Evolutionary conservation across 2,329 filamentous ascomycete genomes (phyloP).

Genomic region (Ophioceras dolichostomum): DNA sequence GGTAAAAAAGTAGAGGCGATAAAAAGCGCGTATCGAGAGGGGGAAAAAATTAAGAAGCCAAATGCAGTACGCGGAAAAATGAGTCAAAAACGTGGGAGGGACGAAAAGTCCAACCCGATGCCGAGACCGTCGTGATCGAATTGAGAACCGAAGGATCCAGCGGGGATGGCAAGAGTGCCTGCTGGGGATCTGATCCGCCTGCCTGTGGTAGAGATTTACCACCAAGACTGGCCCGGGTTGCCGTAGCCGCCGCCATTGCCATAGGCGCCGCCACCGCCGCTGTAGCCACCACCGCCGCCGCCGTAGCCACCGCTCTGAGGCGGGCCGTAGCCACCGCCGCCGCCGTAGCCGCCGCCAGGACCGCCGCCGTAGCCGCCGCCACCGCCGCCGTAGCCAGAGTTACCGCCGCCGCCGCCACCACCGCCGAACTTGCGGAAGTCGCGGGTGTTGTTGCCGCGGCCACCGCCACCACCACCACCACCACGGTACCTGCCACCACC

Average conservation of each 20-base stretch:
- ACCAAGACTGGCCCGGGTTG: slow-evolving; percentile 62
- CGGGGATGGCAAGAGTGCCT: slow-evolving; percentile 1
- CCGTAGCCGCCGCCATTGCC: slow-evolving; percentile 43
- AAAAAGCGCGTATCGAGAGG: too few species aligned
- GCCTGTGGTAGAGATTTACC: slow-evolving; percentile 26
- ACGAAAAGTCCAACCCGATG: slow-evolving; percentile 8
- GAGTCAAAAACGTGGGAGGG: slow-evolving; percentile 6
- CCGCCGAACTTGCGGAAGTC: slow-evolving; percentile 75
- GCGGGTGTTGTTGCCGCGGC: slow-evolving; percentile 64
- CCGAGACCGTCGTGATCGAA: not conserved
- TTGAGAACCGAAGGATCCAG: slow-evolving; percentile 1
- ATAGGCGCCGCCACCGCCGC: slow-evolving; percentile 21
- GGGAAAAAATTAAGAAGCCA: slow-evolving; percentile 7
- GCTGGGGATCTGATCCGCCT: slow-evolving; percentile 6
- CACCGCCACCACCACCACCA: slow-evolving; percentile 49
- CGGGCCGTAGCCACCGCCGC: slow-evolving; percentile 31
- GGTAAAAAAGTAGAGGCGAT: slow-evolving; percentile 6
- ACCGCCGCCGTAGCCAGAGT: slow-evolving; percentile 24
- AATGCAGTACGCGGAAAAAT: slow-evolving; percentile 7
- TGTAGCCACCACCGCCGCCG: slow-evolving; percentile 30
- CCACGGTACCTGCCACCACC: slow-evolving; percentile 50
- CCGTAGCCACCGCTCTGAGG: slow-evolving; percentile 23
- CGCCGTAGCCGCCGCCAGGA: slow-evolving; percentile 24
- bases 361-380: slow-evolving; percentile 21
- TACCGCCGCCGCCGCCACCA: slow-evolving; percentile 37